Evolutionary conservation across 352 stramenopile genomes (phyloP), one percentile per base, ranked within the genome.

Genomic region (Globisporangium cystogenes): DNA sequence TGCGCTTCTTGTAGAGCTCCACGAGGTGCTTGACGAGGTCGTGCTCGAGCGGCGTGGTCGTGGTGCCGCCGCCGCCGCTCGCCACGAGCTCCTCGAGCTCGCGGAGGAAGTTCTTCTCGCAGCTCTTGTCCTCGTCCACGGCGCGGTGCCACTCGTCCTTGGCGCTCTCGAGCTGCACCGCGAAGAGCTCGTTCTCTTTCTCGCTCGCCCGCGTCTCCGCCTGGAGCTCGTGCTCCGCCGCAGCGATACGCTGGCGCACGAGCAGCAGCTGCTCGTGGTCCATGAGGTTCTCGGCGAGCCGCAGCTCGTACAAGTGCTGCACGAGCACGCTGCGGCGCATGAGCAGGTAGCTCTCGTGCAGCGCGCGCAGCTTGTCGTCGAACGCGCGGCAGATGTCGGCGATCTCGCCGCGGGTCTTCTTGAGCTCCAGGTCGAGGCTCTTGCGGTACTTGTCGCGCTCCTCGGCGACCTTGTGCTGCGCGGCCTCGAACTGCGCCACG

Each of bases 391-490:
- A 84, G 36, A 96, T 60, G 29, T 97, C 89, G 10, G 54, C 39
- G n/a, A 97, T 83, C 51, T 97, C 88, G 14, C 67, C 67, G 33
- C 72, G 62, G 36, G 88, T 73, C 53, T 93, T 95, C 48, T 93
- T 92, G 36, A 97, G 69, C 57, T 97, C 88, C 29, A 94, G 70
- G 59, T 96, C 82, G 12, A 97, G 64, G 20, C 72, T 79, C 61
- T 97, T 97, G 20, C 76, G 75, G 57, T 93, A 92, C 53, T 97
- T 97, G 29, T 96, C 91, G 33, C 93, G 82, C 44, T 96, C 86
- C 31, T 98, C 90, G 23, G 77, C 62, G 24, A 97, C 64, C 47
- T 84, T 89, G 42, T 74, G 70, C 33, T 82, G 63, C n/a, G 74
- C 67, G 18, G 55, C 58, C 47, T 95, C 76, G 49, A 87, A 91